phyloP scores from a whole-genome alignment of 306 rosid species.

The Echinosophora koreensis region DNA sequence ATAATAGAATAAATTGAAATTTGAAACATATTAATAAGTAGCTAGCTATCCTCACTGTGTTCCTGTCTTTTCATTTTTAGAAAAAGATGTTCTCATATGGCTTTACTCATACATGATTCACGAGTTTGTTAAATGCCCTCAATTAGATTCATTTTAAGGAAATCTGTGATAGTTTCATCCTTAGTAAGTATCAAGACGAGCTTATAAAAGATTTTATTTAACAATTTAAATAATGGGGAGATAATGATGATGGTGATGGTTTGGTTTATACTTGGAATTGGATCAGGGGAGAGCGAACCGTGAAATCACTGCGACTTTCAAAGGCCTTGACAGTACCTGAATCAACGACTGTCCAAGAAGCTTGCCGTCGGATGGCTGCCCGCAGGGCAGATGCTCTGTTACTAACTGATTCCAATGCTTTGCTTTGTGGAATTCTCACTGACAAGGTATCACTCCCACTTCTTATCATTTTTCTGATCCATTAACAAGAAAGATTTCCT shows the following conservation, averaged over 20 bases:
- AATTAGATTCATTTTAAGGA: conserved; percentile 5
- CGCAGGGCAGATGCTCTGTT: conserved; percentile 90
- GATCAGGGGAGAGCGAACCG: conserved; percentile 89
- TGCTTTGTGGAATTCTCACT: conserved; percentile 97
- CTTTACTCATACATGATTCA: neutral
- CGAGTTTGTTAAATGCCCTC: conserved; percentile 8
- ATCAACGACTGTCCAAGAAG: conserved; percentile 75
- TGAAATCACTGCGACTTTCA: conserved; percentile 79
- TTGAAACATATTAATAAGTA: neutral
- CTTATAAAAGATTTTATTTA: neutral
- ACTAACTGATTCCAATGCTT: conserved; percentile 90
- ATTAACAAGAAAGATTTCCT: neutral
- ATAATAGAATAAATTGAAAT: neutral
- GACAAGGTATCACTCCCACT: conserved; percentile 71
- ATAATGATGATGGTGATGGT: neutral
- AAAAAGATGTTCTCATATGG: neutral
- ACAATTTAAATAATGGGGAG: conserved; percentile 7
- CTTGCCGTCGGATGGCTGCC: conserved; percentile 92
- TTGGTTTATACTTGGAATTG: conserved; percentile 44
- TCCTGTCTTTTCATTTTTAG: neutral
- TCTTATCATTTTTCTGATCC: conserved; percentile 3
- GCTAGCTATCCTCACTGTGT: neutral
- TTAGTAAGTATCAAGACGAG: neutral
- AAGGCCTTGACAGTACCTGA: conserved; percentile 97
- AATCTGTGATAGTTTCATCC: neutral